Base-by-base conservation (phyloP, 331 rosid genomes). In the Acacia pycnantha region DNA sequence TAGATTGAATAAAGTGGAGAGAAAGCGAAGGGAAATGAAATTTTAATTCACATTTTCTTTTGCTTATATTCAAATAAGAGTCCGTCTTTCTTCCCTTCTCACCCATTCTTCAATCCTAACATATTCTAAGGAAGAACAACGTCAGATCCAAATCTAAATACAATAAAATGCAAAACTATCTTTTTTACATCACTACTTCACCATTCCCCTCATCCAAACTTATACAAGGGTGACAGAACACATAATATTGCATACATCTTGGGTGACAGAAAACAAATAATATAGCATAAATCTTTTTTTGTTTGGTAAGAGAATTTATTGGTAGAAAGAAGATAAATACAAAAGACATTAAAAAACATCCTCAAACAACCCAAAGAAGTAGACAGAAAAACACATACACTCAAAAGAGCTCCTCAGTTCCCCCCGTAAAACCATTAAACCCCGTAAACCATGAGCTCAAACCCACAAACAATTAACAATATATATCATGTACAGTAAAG, bases 201-300 rank as follows among this genome's bases (percentile, higher is more conserved):
- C 18, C 73, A 69, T 69, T 40, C 31, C 46, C 51, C 29, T 21
- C 50, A 40, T 37, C 31, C 31, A 19, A 19, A 21, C 31, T 37
- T 40, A 37, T 21, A 69, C 29, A 12, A 41, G 44, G 56, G 64
- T 29, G 21, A 81, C 29, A 67, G 41, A 78, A 69, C 66, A 78
- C 78, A 77, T 73, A 78, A 62, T 43, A 18, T 73, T 4, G 21
- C 40, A 27, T 11, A 40, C 4, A 31, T 46, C 7, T 27, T 73
- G 41, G 41, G 70, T 29, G 21, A 81, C 22, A 67, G 48, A 74
- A 70, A 78, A 61, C 66, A 78, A 81, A 81, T 73, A 78, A 62
- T 43, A 22, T 77, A 3, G 21, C 40, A 35, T 11, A 47, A 3
- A 31, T 46, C 4, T 27, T 73, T 73, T 43, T 27, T 22, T 48